phyloP scores from a whole-genome alignment of 2,329 filamentous ascomycete species.

The Claviceps humidiphila region DNA sequence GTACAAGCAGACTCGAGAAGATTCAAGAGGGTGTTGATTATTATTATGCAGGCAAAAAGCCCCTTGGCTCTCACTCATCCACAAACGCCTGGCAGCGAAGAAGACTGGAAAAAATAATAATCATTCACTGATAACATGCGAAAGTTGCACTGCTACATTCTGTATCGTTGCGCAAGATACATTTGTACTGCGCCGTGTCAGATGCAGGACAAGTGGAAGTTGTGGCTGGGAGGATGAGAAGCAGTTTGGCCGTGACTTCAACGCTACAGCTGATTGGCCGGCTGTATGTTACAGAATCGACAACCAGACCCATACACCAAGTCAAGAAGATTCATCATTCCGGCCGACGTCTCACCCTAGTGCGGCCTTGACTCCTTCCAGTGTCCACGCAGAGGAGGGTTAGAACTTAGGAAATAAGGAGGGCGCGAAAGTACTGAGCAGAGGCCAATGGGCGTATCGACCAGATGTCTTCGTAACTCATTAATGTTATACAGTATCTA shows the following conservation, averaged over 20 bases:
- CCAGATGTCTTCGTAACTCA: neutral
- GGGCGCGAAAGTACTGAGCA: neutral
- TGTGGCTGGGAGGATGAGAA: neutral
- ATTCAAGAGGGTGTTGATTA: neutral
- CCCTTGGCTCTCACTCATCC: too few relatives aligned
- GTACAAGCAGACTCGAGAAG: neutral
- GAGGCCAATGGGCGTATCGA: neutral
- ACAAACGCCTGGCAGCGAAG: neutral
- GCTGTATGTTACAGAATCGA: slow-evolving; percentile 1
- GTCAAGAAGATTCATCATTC: neutral
- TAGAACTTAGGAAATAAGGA: too few relatives aligned
- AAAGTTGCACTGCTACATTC: too few relatives aligned
- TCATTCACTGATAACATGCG: neutral
- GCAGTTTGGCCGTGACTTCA: neutral
- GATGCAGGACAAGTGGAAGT: neutral
- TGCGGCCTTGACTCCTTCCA: slow-evolving; percentile 1
- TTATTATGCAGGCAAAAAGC: too few relatives aligned
- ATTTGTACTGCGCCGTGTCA: neutral
- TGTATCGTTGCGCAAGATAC: too few relatives aligned
- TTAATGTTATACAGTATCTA: too few relatives aligned
- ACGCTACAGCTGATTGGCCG: neutral
- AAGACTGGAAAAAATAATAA: neutral
- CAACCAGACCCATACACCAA: neutral
- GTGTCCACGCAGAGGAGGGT: neutral
- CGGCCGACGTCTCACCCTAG: neutral